Conservation (phyloP, 441 rosid genomes). For the Biscutella laevigata region DNA sequence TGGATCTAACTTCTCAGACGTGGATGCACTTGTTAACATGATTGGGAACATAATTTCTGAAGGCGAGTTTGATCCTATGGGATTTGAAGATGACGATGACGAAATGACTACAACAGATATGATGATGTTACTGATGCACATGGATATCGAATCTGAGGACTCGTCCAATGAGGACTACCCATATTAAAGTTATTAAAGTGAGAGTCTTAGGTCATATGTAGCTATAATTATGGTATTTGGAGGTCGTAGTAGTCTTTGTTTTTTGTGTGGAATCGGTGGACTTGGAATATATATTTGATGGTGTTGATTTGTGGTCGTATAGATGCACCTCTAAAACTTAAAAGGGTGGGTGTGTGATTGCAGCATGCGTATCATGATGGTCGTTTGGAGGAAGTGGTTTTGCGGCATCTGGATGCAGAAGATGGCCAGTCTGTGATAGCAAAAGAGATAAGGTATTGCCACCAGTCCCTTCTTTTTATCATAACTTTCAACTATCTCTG, state of each 20-base stretch:
- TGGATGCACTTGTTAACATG: constrained; percentile 38
- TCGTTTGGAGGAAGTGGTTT: constrained; percentile 60
- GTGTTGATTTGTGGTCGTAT: constrained; percentile 7
- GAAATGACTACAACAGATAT: constrained; percentile 39
- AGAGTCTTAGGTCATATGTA: constrained; percentile 19
- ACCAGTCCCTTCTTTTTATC: background rate
- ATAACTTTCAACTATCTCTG: background rate
- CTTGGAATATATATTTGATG: constrained; percentile 15
- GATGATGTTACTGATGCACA: constrained; percentile 38
- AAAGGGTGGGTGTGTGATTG: constrained; percentile 25
- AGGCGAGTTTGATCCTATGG: constrained; percentile 38
- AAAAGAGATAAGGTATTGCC: constrained; percentile 56
- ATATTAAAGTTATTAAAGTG: constrained; percentile 1
- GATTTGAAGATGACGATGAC: constrained; percentile 38
- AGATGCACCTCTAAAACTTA: constrained; percentile 12
- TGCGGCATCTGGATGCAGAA: constrained; percentile 69
- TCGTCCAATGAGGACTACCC: constrained; percentile 38
- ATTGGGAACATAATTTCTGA: constrained; percentile 41
- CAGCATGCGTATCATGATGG: constrained; percentile 80
- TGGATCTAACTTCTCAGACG: constrained; percentile 30
- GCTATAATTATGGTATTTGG: constrained; percentile 7
- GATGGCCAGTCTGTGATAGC: constrained; percentile 71
- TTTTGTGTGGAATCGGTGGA: background rate
- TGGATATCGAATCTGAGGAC: constrained; percentile 39
- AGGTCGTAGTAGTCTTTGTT: constrained; percentile 3